phyloP scores from a whole-genome alignment of 495 filamentous ascomycete genomes.

The Chaetomium fimeti region DNA sequence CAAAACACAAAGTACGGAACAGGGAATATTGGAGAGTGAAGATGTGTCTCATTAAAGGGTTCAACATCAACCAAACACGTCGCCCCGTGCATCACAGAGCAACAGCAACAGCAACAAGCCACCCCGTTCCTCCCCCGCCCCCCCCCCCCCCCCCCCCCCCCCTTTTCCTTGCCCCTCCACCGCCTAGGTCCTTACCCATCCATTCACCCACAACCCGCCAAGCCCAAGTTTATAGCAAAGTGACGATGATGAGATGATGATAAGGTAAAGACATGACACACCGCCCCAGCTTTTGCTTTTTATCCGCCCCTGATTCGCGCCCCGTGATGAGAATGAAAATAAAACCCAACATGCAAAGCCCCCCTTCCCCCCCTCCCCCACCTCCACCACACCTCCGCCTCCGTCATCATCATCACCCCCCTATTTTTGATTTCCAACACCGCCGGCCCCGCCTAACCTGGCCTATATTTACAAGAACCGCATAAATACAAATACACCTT shows the following conservation, averaged over 20 bases:
- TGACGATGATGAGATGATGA: background rate
- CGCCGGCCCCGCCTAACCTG: background rate
- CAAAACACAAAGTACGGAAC: background rate
- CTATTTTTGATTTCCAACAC: conserved; percentile 2
- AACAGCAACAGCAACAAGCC: background rate
- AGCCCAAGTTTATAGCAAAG: background rate
- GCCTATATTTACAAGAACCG: background rate
- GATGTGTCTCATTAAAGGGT: conserved; percentile 17
- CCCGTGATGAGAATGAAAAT: background rate
- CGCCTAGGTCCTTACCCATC: too few species aligned
- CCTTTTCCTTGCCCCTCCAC: background rate
- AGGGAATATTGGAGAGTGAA: conserved; percentile 9
- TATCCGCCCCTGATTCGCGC: background rate
- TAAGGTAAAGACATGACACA: background rate
- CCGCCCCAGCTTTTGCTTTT: background rate
- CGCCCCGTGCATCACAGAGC: background rate
- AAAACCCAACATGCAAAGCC: background rate
- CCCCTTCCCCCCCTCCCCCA: background rate
- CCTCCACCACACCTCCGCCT: background rate
- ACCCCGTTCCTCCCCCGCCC: background rate
- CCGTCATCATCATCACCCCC: background rate
- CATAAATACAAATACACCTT: background rate
- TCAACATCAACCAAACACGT: background rate
- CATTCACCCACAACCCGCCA: background rate
- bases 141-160: background rate